Evolutionary conservation across 306 rosid genomes (phyloP).

Genomic region (Corylus avellana): DNA sequence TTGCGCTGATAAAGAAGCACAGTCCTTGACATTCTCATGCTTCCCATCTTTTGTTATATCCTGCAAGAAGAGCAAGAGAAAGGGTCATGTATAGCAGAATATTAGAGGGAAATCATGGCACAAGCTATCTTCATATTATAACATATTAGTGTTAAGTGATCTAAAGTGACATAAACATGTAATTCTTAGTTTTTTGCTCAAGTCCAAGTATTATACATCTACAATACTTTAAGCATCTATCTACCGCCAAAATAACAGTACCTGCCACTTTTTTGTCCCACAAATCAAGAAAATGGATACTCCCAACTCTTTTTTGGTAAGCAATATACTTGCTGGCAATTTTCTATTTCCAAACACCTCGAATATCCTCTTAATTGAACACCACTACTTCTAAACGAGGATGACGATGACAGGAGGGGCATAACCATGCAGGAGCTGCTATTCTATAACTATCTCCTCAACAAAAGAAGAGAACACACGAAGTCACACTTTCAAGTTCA

Average conservation of each 20-base stretch:
- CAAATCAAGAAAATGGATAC: background rate
- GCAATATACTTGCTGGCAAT: background rate
- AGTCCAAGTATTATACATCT: background rate
- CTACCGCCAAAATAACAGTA: background rate
- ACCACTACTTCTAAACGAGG: background rate
- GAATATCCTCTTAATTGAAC: background rate
- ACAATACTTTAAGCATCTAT: background rate
- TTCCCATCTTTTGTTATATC: constrained; percentile 49
- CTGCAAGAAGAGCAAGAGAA: constrained; percentile 39
- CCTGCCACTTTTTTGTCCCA: background rate
- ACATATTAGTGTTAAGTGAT: no score
- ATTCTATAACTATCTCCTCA: background rate
- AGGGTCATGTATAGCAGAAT: constrained; percentile 20
- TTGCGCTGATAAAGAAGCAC: constrained; percentile 36
- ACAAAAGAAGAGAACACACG: background rate
- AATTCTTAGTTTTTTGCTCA: background rate
- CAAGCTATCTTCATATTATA: background rate
- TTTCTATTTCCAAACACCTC: background rate
- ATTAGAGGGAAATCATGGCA: background rate
- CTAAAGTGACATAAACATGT: background rate
- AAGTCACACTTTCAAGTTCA: background rate
- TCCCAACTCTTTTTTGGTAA: background rate
- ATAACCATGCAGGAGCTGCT: background rate
- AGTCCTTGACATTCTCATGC: constrained; percentile 48
- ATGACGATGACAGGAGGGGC: background rate